Base-by-base conservation (phyloP, 2,329 filamentous ascomycete species). In the Scopulariopsis brevicaulis region DNA sequence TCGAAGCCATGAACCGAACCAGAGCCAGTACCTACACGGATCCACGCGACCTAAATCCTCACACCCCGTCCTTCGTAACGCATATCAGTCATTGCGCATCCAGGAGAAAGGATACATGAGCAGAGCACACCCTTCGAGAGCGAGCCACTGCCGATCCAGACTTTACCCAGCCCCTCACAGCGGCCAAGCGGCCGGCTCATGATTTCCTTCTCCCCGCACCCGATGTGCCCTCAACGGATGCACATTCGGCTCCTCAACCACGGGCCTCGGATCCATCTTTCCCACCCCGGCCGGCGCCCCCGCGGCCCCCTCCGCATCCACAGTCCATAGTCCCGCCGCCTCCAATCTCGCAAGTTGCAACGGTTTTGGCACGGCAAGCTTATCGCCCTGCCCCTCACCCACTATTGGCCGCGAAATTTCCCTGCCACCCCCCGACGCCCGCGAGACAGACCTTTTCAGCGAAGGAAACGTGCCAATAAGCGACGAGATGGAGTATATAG, bases 261-360 rank as follows among this genome's bases (percentile, higher is more conserved):
- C 32, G 11, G 55, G 55, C 11, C 52, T 57, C 3, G 55, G 55
- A 24, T 57, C 22, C 46, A 57, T 40, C 32, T 48, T 43, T 22
- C 54, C 43, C 25, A n/a, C 50, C 20, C 20, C 35, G 5, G 46
- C 43, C 25, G 24, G 25, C 28, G n/a, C n/a, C n/a, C 37, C 55
- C n/a, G 40, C 55, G 7, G 20, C 32, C 12, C 10, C 43, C 20
- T 40, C 55, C 22, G 55, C 40, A 28, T 53, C 51, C 50, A 32
- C 48, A 20, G 22, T 48, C 55, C 55, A 57, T 25, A 57, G 18
- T 7, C 55, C 55, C 55, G 55, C 55, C 2, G 55, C 55, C 32
- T 57, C 43, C n/a, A 57, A 32, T 28, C 34, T 57, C 28, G 55
- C 55, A 8, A 57, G 55, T n/a, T 57, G 48, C 11, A 57, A 28